These are phyloP conservation scores for Heimioporus sp. DNA, from an alignment of 768 basidiomycete genomes.

Conservation along the genomic window DNA sequence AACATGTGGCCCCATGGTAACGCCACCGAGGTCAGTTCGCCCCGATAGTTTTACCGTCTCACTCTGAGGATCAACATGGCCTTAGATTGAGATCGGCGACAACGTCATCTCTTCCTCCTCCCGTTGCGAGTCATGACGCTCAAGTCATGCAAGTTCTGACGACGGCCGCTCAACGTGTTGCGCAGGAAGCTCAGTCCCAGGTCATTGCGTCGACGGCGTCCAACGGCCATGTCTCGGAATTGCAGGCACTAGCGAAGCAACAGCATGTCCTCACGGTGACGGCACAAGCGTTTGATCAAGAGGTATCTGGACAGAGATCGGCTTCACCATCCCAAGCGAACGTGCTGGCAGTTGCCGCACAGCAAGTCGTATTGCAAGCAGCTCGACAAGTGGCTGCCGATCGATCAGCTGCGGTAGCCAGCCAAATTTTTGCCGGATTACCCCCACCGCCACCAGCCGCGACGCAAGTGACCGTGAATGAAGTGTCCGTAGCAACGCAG, in stretches of 20 bases:
- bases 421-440: constrained; percentile 41
- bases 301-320: constrained; percentile 51
- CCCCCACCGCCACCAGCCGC: constrained; percentile 30
- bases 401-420: constrained; percentile 42
- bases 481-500: constrained; percentile 62
- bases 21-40: constrained; percentile 27
- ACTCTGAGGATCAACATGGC: constrained; percentile 1
- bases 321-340: constrained; percentile 48
- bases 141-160: constrained; percentile 79
- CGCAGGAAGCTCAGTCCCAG: constrained; percentile 70
- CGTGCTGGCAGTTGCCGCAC: constrained; percentile 70
- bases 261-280: constrained; percentile 73
- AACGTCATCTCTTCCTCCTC: constrained; percentile 28
- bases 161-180: constrained; percentile 73
- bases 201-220: constrained; percentile 51
- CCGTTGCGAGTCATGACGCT: constrained; percentile 50
- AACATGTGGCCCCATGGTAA: constrained; percentile 25
- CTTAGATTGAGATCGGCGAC: constrained; percentile 33
- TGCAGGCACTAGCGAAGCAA: constrained; percentile 76
- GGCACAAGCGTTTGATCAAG: constrained; percentile 74
- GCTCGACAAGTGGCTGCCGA: constrained; percentile 58
- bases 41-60: not conserved
- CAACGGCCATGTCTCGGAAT: constrained; percentile 44
- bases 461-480: constrained; percentile 50
- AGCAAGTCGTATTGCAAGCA: constrained; percentile 79